These are phyloP conservation scores for Penicillium thymicola DNA, from an alignment of 2,329 filamentous ascomycete genomes.

Conservation along the genomic window DNA sequence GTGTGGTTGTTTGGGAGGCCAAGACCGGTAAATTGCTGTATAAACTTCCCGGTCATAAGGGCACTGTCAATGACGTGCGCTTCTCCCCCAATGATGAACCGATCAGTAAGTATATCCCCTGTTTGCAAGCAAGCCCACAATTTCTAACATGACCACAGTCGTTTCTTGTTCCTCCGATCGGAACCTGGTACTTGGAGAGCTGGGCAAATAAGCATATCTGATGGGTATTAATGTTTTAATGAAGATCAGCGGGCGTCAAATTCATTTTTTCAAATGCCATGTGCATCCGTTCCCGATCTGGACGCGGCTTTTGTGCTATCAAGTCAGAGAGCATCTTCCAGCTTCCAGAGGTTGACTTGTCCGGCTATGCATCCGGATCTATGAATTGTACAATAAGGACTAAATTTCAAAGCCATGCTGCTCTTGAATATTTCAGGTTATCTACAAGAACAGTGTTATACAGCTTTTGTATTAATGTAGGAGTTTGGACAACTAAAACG, in stretches of 20 bases:
- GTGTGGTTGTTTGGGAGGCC: conserved; percentile 85
- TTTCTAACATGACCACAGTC: conserved; percentile 53
- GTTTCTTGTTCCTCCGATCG: conserved; percentile 88
- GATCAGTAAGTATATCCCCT: conserved; percentile 64
- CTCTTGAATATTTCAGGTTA: background rate
- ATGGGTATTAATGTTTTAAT: conserved; percentile 18
- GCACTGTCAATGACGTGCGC: conserved; percentile 89
- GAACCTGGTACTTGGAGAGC: conserved; percentile 76
- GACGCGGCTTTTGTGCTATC: background rate
- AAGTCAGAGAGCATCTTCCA: background rate
- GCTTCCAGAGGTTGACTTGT: background rate
- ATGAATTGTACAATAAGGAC: conserved; percentile 8
- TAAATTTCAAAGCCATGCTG: background rate
- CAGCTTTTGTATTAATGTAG: background rate
- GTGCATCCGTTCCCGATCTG: background rate
- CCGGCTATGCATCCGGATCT: background rate
- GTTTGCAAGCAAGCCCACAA: background rate
- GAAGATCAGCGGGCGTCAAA: conserved; percentile 27
- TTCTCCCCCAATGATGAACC: conserved; percentile 83
- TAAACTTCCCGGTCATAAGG: conserved; percentile 93
- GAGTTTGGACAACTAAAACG: background rate
- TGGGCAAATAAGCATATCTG: conserved; percentile 57
- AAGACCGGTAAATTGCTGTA: conserved; percentile 87
- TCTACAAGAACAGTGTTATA: background rate
- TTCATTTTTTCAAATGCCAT: conserved; percentile 14